Percentiles rank a stretch among this genome's conserved stretches.
These are phyloP conservation scores for Saccharomyces uvarum DNA, from an alignment of 1,139 yeast species.

Conservation along the genomic window DNA sequence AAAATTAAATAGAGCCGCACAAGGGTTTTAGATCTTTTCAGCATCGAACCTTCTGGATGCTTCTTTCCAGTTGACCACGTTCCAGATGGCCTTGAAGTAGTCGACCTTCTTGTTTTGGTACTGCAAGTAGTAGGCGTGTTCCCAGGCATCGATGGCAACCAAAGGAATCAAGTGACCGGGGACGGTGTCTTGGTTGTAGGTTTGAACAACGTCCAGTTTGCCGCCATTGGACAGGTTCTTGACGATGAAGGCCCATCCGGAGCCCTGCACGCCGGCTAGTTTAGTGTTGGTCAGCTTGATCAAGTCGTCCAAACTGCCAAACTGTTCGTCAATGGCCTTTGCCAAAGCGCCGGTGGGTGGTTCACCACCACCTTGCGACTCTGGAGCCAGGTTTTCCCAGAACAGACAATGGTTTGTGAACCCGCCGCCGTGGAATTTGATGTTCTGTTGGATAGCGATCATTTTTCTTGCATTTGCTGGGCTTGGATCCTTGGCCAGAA, in stretches of 20 bases:
- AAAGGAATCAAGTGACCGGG: constrained; percentile 63
- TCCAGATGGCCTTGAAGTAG: constrained; percentile 95
- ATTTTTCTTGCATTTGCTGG: constrained; percentile 38
- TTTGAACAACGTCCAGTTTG: constrained; percentile 69
- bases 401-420: constrained; percentile 78
- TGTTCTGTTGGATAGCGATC: constrained; percentile 55
- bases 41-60: constrained; percentile 54
- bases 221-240: constrained; percentile 78
- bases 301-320: constrained; percentile 71
- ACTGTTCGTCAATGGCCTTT: constrained; percentile 57
- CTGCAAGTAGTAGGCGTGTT: constrained; percentile 94
- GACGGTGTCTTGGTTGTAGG: constrained; percentile 86
- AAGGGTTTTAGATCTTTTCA: constrained; percentile 5
- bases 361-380: constrained; percentile 76
- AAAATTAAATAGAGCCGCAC: not conserved
- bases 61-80: constrained; percentile 92
- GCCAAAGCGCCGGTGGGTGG: constrained; percentile 54
- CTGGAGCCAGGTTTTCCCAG: constrained; percentile 90
- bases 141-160: constrained; percentile 97
- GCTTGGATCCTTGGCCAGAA: constrained; percentile 58
- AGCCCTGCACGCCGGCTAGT: constrained; percentile 90
- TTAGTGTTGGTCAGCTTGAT: constrained; percentile 62
- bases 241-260: constrained; percentile 96
- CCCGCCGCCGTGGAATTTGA: constrained; percentile 96
- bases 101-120: constrained; percentile 91